Evolutionary conservation across 495 filamentous ascomycete species (phyloP).

Genomic region (Xylaria intraflava): DNA sequence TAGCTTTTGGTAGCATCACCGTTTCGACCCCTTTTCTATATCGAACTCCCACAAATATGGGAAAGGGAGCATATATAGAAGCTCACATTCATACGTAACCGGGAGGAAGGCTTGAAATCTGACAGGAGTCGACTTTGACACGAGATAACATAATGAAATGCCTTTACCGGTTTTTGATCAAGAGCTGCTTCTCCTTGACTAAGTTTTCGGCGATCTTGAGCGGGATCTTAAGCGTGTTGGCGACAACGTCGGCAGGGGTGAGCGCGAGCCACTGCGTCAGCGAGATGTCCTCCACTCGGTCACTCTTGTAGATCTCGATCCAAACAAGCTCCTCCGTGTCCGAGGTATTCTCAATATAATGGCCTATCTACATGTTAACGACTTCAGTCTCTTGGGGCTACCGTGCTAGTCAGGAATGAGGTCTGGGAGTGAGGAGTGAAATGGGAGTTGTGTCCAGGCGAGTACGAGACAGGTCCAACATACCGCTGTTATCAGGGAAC

Average conservation of each 20-base stretch:
- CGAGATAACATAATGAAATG: no score
- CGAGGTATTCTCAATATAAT: constrained; percentile 62
- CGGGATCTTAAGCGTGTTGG: constrained; percentile 51
- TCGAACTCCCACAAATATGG: no score
- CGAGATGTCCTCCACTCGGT: constrained; percentile 51
- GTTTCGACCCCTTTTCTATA: no score
- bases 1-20: no score
- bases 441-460: neutral
- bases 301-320: constrained; percentile 61
- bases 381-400: no score
- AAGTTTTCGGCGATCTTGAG: constrained; percentile 48
- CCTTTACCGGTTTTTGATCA: constrained; percentile 33
- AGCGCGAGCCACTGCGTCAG: constrained; percentile 60
- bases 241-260: constrained; percentile 54
- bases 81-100: no score
- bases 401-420: no score
- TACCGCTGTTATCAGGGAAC: constrained; percentile 57
- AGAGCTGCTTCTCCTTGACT: constrained; percentile 59
- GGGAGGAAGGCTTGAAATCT: no score
- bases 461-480: constrained; percentile 2
- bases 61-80: no score
- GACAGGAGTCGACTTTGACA: no score
- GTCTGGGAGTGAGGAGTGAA: neutral
- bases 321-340: constrained; percentile 54
- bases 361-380: constrained; percentile 24